These are phyloP conservation scores for Colletotrichum sp. DNA, from an alignment of 2,329 filamentous ascomycete species.

Conservation along the genomic window DNA sequence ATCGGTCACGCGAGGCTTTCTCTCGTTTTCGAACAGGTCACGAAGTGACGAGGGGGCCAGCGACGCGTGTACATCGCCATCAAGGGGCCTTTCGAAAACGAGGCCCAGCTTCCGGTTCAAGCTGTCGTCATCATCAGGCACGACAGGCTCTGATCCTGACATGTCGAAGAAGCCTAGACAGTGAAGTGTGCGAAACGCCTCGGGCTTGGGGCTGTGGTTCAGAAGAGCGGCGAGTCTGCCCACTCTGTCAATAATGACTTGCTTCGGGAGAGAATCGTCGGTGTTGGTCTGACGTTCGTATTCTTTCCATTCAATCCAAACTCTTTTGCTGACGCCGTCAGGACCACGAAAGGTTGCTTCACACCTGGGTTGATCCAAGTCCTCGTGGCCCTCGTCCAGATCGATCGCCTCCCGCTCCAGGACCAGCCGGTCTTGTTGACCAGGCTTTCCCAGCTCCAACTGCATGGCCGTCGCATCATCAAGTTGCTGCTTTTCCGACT, in stretches of 20 bases:
- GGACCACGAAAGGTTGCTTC: conserved; percentile 42
- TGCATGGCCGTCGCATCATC: conserved; percentile 42
- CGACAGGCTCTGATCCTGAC: conserved; percentile 22
- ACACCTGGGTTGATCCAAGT: conserved; percentile 39
- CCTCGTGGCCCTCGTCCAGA: conserved; percentile 35
- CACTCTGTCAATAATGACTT: conserved; percentile 48
- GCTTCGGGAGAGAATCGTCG: conserved; percentile 42
- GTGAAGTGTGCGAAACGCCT: conserved; percentile 54
- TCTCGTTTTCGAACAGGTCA: conserved; percentile 44
- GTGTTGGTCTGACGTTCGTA: conserved; percentile 42
- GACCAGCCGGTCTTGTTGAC: conserved; percentile 34
- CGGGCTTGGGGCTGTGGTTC: conserved; percentile 51
- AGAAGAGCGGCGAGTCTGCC: conserved; percentile 53
- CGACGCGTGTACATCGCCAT: conserved; percentile 37
- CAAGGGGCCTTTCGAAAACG: conserved; percentile 55
- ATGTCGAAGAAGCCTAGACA: conserved; percentile 58
- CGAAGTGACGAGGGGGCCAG: conserved; percentile 51
- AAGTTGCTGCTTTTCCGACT: conserved; percentile 27
- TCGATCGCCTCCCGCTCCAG: conserved; percentile 39
- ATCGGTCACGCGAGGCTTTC: conserved; percentile 55
- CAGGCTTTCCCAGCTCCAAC: conserved; percentile 42
- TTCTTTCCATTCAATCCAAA: conserved; percentile 59
- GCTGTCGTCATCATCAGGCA: conserved; percentile 46
- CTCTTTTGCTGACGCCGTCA: conserved; percentile 37
- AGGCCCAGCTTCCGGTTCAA: conserved; percentile 54